Conservation (phyloP, 2,329 filamentous ascomycete species). For the Arthrinium phaeospermum region DNA sequence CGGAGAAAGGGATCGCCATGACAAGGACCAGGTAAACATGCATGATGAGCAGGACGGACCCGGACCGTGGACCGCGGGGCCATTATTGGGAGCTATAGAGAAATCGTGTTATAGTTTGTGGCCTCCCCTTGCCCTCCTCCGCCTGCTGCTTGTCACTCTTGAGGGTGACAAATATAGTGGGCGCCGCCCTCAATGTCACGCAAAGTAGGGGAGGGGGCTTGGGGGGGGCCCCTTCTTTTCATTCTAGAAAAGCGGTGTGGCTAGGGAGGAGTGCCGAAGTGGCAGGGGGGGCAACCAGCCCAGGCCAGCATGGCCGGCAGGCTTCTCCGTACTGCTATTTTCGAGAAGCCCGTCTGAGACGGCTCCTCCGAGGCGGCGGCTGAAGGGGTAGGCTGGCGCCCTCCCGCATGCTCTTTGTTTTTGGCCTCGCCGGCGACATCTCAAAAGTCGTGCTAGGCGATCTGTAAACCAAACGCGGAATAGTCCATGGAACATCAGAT, state of each 20-base stretch:
- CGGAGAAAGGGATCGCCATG: slow-evolving; percentile 10
- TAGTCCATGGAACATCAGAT: slow-evolving; percentile 10
- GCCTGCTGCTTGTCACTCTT: not conserved
- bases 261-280: not conserved
- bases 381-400: not conserved
- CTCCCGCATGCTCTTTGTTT: not conserved
- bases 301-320: not conserved
- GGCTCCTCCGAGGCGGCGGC: not conserved
- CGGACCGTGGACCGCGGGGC: not conserved
- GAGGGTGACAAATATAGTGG: slow-evolving; percentile 2
- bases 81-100: not conserved
- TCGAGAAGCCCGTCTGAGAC: not conserved
- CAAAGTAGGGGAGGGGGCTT: not conserved
- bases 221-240: not conserved
- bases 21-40: slow-evolving; percentile 15
- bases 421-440: not conserved
- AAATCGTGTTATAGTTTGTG: slow-evolving; percentile 7
- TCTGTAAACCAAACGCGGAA: not conserved
- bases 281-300: not conserved
- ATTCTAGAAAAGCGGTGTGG: slow-evolving; percentile 9
- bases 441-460: not conserved
- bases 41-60: not conserved
- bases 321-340: slow-evolving; percentile 5
- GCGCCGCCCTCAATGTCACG: slow-evolving; percentile 1
- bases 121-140: not conserved